Base-by-base conservation (phyloP, 2,329 filamentous ascomycete species). In the Fusarium gaditjirri region DNA sequence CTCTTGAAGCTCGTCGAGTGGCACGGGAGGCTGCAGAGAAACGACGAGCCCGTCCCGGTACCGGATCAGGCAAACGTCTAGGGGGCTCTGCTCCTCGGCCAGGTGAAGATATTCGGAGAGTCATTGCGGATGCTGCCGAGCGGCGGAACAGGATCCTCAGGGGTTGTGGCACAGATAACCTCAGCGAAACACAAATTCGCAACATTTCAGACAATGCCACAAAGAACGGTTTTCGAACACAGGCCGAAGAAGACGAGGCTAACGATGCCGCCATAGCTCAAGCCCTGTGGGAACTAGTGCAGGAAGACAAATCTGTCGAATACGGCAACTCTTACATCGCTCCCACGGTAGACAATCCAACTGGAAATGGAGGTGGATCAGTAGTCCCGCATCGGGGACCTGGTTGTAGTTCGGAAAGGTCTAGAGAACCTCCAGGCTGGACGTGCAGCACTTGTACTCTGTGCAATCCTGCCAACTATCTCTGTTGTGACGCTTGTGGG, bases 201-300 rank as follows among this genome's bases (percentile, higher is more conserved):
- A 87, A 90, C 50, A 88, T 93, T 41, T 86, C 85, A 21, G 88
- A 93, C 57, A 84, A 84, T 65, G 92, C 91, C 41, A 90, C 89
- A 10, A 86, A 85, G 62, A 92, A 92, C 72, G 93, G 94, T 0
- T 95, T 97, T 83, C 89, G 88, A 67, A 98, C 94, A 0, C 89
- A 93, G 76, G 94, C 94, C 0, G 94, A 97, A 73, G 93, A 97
- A 79, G 94, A 97, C 61, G 92, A 94, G 74, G 95, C 94, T 7
- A 97, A 97, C 75, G 94, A 97, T 61, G 87, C 89, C 29, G 95
- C 95, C 9, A 97, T 97, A 68, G 90, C 94, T 58, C 90, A 95
- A 77, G 94, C 94, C 1, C 85, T 97, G 36, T 94, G 93, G 84
- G 95, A 98, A 76, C 85, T 97, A 23, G 92, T 96, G 31, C 92